Percentiles rank a stretch among this genome's conserved stretches.
These are phyloP conservation scores for Penicillium sp. DNA, from an alignment of 2,329 filamentous ascomycete species.

Conservation along the genomic window DNA sequence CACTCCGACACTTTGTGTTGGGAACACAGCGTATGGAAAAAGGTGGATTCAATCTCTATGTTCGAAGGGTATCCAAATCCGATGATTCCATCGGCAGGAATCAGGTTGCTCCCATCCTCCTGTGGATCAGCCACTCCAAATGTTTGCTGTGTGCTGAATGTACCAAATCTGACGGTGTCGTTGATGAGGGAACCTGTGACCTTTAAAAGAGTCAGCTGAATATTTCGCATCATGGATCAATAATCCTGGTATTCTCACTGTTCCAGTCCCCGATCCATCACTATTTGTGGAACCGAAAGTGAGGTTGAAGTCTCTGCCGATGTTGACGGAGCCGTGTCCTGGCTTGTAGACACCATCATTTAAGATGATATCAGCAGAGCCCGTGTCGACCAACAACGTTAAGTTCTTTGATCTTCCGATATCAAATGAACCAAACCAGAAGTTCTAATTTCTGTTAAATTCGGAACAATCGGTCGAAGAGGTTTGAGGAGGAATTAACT, in stretches of 20 bases:
- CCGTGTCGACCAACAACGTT: slow-evolving; percentile 1
- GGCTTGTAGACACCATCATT: slow-evolving; percentile 3
- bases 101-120: background rate
- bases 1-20: slow-evolving; percentile 1
- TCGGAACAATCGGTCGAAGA: background rate
- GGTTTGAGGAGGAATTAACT: background rate
- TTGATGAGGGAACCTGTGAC: slow-evolving; percentile 7
- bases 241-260: background rate
- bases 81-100: slow-evolving; percentile 7
- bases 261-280: slow-evolving; percentile 8
- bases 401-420: background rate
- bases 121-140: background rate
- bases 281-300: slow-evolving; percentile 6
- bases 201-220: background rate
- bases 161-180: slow-evolving; percentile 11
- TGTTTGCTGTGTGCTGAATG: background rate
- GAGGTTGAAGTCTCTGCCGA: background rate
- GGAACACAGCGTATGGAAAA: slow-evolving; percentile 8
- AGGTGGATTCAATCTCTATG: background rate
- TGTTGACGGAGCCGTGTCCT: background rate
- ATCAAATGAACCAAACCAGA: slow-evolving; percentile 9
- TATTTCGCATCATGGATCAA: background rate
- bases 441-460: background rate
- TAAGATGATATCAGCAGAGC: slow-evolving; percentile 4
- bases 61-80: slow-evolving; percentile 2